These are phyloP conservation scores for Collybiopsis confluens DNA, from an alignment of 768 basidiomycete genomes.

Conservation along the genomic window DNA sequence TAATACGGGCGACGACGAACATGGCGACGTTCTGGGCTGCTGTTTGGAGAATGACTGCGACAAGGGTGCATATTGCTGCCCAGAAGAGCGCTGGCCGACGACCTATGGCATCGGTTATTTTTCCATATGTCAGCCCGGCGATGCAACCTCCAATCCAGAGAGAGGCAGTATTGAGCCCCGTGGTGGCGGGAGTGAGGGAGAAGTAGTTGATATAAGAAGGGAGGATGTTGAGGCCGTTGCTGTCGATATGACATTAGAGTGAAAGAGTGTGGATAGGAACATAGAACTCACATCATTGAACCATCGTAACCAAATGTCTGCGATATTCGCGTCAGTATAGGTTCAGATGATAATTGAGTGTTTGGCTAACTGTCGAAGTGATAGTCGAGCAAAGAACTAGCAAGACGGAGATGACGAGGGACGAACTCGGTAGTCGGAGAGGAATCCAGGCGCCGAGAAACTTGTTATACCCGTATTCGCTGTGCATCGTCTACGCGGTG, in stretches of 20 bases:
- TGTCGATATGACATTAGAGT: not conserved
- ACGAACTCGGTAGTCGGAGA: constrained; percentile 2
- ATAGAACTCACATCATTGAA: constrained; percentile 5
- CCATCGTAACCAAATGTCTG: constrained; percentile 8
- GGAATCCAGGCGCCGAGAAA: constrained; percentile 4
- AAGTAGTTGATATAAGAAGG: constrained; percentile 17
- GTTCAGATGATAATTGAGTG: not conserved
- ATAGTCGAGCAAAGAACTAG: constrained; percentile 4
- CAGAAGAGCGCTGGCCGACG: constrained; percentile 17
- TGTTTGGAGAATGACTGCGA: constrained; percentile 18
- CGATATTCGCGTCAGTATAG: not conserved
- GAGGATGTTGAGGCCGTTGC: constrained; percentile 19
- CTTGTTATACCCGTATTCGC: constrained; percentile 4
- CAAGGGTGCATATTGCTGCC: constrained; percentile 16
- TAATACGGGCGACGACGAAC: constrained; percentile 19
- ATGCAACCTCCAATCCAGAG: constrained; percentile 20
- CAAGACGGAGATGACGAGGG: constrained; percentile 4
- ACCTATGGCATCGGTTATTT: constrained; percentile 19
- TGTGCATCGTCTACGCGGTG: constrained; percentile 13
- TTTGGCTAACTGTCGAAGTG: constrained; percentile 1
- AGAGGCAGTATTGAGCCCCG: constrained; percentile 16
- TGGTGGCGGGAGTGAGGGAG: constrained; percentile 10
- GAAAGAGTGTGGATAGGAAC: not conserved
- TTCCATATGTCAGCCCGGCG: constrained; percentile 18
- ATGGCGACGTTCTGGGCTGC: constrained; percentile 19